Conservation (phyloP, 805 yeast species). For the Schwanniomyces yamadae region DNA sequence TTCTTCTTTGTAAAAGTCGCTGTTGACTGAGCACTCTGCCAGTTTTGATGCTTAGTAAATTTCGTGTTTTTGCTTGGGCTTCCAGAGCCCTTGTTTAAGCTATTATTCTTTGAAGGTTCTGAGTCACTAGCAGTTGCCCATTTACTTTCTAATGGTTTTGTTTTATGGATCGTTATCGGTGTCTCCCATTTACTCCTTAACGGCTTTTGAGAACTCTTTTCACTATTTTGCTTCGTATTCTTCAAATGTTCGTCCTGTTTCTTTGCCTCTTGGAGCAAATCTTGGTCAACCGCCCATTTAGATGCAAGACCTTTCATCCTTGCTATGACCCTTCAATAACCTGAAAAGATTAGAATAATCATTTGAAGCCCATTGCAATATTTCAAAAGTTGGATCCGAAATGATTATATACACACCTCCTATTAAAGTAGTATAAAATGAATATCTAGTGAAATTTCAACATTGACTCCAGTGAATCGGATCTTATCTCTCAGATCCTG, state of each 20-base stretch:
- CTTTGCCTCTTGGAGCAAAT: conserved; percentile 24
- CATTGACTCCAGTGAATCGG: no score
- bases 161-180: conserved; percentile 12
- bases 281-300: conserved; percentile 37
- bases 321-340: no score
- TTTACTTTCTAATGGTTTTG: conserved; percentile 25
- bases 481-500: no score
- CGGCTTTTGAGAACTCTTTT: neutral
- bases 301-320: conserved; percentile 19
- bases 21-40: no score
- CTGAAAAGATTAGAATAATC: no score
- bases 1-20: no score
- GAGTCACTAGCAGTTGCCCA: conserved; percentile 27
- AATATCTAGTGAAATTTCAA: no score
- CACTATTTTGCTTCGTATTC: neutral
- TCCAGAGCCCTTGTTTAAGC: neutral
- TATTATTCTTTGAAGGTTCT: neutral
- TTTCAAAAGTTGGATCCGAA: no score
- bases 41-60: neutral
- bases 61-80: neutral
- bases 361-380: no score
- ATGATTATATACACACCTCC: no score
- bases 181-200: conserved; percentile 9
- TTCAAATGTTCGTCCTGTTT: conserved; percentile 17
- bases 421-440: no score